These are phyloP conservation scores for Ceratobasidium sp. DNA, from an alignment of 1,284 basidiomycete genomes.

Conservation along the genomic window DNA sequence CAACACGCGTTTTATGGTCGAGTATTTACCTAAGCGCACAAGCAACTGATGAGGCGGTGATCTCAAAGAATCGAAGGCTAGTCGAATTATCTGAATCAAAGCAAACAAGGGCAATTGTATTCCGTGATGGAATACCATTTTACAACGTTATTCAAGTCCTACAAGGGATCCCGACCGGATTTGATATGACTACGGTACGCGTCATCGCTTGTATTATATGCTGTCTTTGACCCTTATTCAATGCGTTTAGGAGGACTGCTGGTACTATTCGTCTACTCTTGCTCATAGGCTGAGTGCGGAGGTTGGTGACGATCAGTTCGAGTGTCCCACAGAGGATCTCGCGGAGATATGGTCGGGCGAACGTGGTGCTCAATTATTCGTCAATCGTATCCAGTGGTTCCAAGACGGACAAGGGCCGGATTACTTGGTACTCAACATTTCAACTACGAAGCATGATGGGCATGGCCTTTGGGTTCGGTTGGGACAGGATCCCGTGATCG, in stretches of 20 bases:
- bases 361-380: conserved; percentile 19
- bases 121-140: conserved; percentile 16
- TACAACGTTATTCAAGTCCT: conserved; percentile 24
- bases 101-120: conserved; percentile 12
- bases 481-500: not conserved
- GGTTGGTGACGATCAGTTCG: conserved; percentile 28
- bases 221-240: not conserved
- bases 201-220: not conserved
- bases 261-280: conserved; percentile 40
- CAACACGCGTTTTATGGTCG: too few relatives aligned
- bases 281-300: conserved; percentile 32
- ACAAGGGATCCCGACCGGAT: conserved; percentile 11
- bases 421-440: conserved; percentile 20
- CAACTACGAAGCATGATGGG: not conserved
- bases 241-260: conserved; percentile 37
- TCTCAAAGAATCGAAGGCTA: conserved; percentile 2
- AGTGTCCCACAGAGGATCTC: conserved; percentile 30
- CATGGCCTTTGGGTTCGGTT: conserved; percentile 28
- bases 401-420: not conserved
- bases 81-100: not conserved
- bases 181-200: conserved; percentile 9
- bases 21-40: too few relatives aligned
- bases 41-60: conserved; percentile 8
- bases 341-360: conserved; percentile 37
- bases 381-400: conserved; percentile 32